Evolutionary conservation across 73 alveolate genomes (phyloP).

Genomic region (Tetrahymena borealis): DNA sequence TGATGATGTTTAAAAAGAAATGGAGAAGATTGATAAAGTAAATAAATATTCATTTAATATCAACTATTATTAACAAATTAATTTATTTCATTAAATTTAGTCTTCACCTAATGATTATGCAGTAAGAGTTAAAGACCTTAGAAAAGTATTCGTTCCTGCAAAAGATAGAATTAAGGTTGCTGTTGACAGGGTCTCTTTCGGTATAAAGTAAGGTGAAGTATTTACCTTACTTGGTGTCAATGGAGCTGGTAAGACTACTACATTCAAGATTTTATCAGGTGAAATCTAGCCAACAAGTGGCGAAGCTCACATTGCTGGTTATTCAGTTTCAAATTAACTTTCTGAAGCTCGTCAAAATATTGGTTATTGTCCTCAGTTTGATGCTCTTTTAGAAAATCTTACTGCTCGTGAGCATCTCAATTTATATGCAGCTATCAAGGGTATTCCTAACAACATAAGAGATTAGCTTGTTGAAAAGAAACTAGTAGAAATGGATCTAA

Average conservation of each 20-base stretch:
- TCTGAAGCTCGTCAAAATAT: constrained; percentile 79
- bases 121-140: constrained; percentile 47
- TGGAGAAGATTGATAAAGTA: not conserved
- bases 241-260: constrained; percentile 99
- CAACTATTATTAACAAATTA: not conserved
- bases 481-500: constrained; percentile 83
- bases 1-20: constrained; percentile 53
- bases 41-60: not conserved
- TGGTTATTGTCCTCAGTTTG: constrained; percentile 98
- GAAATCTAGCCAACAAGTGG: constrained; percentile 86
- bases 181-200: constrained; percentile 85
- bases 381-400: constrained; percentile 88
- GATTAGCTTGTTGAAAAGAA: constrained; percentile 71
- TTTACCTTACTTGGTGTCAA: constrained; percentile 96
- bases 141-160: constrained; percentile 54
- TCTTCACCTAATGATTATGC: constrained; percentile 48
- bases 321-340: constrained; percentile 66
- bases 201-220: constrained; percentile 93
- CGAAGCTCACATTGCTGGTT: constrained; percentile 77
- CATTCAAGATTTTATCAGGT: constrained; percentile 91
- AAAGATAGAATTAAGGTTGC: constrained; percentile 63
- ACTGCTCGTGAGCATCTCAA: constrained; percentile 93
- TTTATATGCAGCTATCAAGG: constrained; percentile 91
- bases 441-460: constrained; percentile 66
- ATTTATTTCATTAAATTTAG: not conserved